Conservation (phyloP, 805 yeast species). For the Schwanniomyces occidentalis region DNA sequence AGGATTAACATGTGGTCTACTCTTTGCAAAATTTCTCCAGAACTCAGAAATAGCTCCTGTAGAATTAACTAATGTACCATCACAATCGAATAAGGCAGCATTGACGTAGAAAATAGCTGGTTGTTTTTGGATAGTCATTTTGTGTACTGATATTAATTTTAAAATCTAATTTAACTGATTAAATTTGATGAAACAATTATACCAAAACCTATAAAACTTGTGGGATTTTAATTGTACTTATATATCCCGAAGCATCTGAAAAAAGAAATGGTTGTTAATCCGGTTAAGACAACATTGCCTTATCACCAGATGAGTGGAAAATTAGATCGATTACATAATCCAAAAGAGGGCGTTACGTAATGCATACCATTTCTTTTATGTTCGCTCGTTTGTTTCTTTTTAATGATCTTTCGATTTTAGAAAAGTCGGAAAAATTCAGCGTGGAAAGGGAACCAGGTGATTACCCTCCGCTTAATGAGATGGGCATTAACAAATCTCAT, state of each 20-base stretch:
- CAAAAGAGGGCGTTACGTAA: no score
- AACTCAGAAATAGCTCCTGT: constrained; percentile 80
- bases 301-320: constrained; percentile 4
- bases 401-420: no score
- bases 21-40: constrained; percentile 73
- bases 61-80: constrained; percentile 83
- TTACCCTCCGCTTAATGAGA: no score
- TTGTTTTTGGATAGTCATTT: constrained; percentile 38
- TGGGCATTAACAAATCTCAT: no score
- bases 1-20: constrained; percentile 67
- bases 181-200: background rate
- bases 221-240: constrained; percentile 1
- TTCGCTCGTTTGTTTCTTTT: no score
- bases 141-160: constrained; percentile 7
- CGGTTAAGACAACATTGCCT: background rate
- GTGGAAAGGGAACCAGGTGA: no score
- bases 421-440: no score
- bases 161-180: background rate
- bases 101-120: constrained; percentile 44
- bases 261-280: constrained; percentile 5
- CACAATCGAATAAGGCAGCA: constrained; percentile 74
- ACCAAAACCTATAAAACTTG: background rate
- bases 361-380: no score
- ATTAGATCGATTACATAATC: no score
- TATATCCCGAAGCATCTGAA: background rate